These are phyloP conservation scores for Porcisia hertigi DNA, from an alignment of 208 protist genomes.

Conservation along the genomic window DNA sequence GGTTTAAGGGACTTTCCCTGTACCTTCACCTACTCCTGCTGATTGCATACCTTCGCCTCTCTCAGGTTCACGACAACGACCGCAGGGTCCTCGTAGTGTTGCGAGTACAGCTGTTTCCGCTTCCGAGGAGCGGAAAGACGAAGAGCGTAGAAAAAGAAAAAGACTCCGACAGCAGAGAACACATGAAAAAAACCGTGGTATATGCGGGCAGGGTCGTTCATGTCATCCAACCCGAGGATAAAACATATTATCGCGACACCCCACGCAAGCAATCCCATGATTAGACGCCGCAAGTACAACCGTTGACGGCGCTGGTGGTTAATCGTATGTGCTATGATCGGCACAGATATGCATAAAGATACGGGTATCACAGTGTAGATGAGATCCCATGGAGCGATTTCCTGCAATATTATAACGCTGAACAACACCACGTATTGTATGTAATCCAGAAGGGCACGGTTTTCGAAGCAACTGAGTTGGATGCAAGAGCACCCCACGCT, in stretches of 20 bases:
- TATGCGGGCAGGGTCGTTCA: constrained; percentile 57
- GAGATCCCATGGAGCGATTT: constrained; percentile 66
- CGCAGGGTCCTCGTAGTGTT: constrained; percentile 10
- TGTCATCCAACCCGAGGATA: constrained; percentile 58
- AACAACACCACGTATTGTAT: constrained; percentile 55
- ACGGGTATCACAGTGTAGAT: constrained; percentile 53
- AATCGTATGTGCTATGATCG: constrained; percentile 38
- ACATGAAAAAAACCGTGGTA: constrained; percentile 82
- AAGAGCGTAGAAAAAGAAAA: constrained; percentile 44
- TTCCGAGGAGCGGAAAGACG: constrained; percentile 13
- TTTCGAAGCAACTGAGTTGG: constrained; percentile 37
- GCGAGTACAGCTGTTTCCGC: constrained; percentile 1
- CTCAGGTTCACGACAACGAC: constrained; percentile 21
- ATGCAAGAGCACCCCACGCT: constrained; percentile 49
- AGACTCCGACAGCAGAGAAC: constrained; percentile 42
- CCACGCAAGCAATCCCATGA: constrained; percentile 29
- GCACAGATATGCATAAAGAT: constrained; percentile 35
- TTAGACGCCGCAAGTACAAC: constrained; percentile 18
- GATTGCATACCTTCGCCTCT: background rate
- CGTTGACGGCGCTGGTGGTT: constrained; percentile 19
- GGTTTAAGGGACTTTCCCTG: background rate
- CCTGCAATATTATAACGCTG: constrained; percentile 50
- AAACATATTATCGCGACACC: constrained; percentile 45
- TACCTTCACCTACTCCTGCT: background rate
- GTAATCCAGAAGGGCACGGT: constrained; percentile 30